Evolutionary conservation across 805 yeast species (phyloP), one percentile per base, ranked within the genome.

Genomic region (Candida ascalaphidarum): DNA sequence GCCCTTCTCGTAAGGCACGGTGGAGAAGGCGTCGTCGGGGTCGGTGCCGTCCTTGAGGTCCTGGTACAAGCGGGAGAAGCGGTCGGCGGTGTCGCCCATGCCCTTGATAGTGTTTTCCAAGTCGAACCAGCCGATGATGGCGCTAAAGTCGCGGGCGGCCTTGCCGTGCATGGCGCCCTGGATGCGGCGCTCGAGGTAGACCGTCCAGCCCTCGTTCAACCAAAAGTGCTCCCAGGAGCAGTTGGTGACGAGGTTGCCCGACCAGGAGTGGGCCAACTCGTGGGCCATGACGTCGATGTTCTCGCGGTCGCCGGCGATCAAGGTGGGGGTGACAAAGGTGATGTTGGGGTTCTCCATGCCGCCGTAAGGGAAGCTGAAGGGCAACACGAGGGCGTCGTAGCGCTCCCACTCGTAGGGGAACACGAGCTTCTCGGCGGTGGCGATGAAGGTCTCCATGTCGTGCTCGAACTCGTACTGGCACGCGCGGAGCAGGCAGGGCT

Each of bases 201-300:
- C 95, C 5, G 95, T 85, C 95, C 95, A 86, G 21, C 96, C 96
- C 60, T 86, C 96, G 51, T 86, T 86, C 40, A 86, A 69, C 92
- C 94, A 86, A 53, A 86, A 85, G 58, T 85, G 94, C 48, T 83
- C 88, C 92, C 95, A 86, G 0, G 92, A 80, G 44, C 80, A 74
- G 53, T 84, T 86, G 17, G 95, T 86, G 23, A 86, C 95, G 39
- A 85, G 67, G 48, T 86, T 86, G 24, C 96, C 96, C 2, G 84
- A 71, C 94, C 95, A 86, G 22, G 94, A 80, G 52, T 86, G 96
- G 1, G 95, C 88, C 40, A 86, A 67, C 54, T 86, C 96, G 55
- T 86, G 96, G 1, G 95, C 95, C 49, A 86, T 75, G 17, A 86
- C 96, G 43, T 81, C 86, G 12, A 85, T 85, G 39, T 85, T 83